Base-by-base conservation (phyloP, 805 yeast species). In the Debaryomyces hansenii region DNA sequence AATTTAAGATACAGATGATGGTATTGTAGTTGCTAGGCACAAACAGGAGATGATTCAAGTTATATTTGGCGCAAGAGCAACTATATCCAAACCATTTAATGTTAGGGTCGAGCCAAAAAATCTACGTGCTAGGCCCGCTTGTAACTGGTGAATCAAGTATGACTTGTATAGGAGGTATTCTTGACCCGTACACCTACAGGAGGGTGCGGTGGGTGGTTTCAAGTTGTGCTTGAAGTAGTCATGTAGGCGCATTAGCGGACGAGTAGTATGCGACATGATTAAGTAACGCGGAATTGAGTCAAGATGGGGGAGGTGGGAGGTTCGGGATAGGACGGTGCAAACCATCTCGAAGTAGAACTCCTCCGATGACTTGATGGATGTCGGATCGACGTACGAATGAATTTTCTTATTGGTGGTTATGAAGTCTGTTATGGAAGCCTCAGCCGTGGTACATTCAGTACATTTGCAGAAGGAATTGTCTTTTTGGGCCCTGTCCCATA, bases 381-480 rank as follows among this genome's bases (percentile, higher is more conserved):
- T 42, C 4, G 56, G 56, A 16, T 44, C 46, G 10, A 52, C 33
- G 32, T 52, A 52, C 37, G 48, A 52, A 27, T 52, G 56, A 10
- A 52, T 50, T 31, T 44, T 27, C 28, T 38, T 44, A 37, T 50
- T 50, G 12, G 45, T 40, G 12, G 40, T 36, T 20, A 52, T 18
- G 32, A 50, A 50, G 14, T 32, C 21, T 8, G 29, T 36, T 8
- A 50, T 36, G 12, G 29, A 16, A n/a, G 5, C 15, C 20, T 21
- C 21, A 4, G 40, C 24, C 10, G 24, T 14, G 28, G 31, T 35
- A 38, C 49, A 46, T 4, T 38, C 18, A 20, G 15, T 9, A 31
- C 49, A 41, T 24, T 18, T n/a, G 21, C 49, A 46, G 4, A 5
- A 24, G 12, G n/a, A 14, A 15, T 41, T 38, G 31, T 37, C 33